A percentile compares a stretch with the other conserved stretches of the same genome.
Conservation (phyloP, 805 yeast species). For the Candida palmyrensis region DNA sequence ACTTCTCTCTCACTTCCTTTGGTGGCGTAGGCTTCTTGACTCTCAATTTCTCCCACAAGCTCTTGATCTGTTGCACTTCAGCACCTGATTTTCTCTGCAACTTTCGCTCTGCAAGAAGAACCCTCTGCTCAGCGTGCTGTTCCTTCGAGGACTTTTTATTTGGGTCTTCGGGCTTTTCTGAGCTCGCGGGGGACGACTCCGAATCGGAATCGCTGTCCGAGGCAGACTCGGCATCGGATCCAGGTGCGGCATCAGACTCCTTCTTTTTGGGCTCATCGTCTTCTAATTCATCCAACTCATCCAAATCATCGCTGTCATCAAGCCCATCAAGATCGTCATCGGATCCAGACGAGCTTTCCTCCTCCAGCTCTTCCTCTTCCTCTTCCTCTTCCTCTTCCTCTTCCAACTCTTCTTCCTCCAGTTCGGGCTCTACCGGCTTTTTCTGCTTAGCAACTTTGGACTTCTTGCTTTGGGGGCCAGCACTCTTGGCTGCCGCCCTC, state of each 20-base stretch:
- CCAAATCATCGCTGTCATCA: conserved; percentile 12
- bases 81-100: conserved; percentile 81
- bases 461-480: conserved; percentile 13
- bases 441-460: conserved; percentile 26
- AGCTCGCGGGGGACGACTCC: conserved; percentile 13
- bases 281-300: conserved; percentile 24
- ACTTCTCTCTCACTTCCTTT: conserved; percentile 66
- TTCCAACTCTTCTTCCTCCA: conserved; percentile 10
- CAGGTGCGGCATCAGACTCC: conserved; percentile 17
- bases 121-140: conserved; percentile 79
- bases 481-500: conserved; percentile 18
- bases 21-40: conserved; percentile 80
- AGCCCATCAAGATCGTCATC: conserved; percentile 10
- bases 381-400: conserved; percentile 3
- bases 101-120: conserved; percentile 75
- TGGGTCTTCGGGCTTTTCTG: conserved; percentile 23
- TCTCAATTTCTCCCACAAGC: conserved; percentile 86
- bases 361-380: background rate
- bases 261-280: conserved; percentile 13
- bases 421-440: conserved; percentile 16
- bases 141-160: conserved; percentile 53
- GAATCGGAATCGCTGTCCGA: conserved; percentile 22
- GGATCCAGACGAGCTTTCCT: conserved; percentile 4
- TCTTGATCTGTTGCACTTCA: conserved; percentile 79
- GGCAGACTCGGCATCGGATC: conserved; percentile 22